Evolutionary conservation across 768 basidiomycete genomes (phyloP), one percentile per base, ranked within the genome.

Genomic region (Tephrocybe sp.): DNA sequence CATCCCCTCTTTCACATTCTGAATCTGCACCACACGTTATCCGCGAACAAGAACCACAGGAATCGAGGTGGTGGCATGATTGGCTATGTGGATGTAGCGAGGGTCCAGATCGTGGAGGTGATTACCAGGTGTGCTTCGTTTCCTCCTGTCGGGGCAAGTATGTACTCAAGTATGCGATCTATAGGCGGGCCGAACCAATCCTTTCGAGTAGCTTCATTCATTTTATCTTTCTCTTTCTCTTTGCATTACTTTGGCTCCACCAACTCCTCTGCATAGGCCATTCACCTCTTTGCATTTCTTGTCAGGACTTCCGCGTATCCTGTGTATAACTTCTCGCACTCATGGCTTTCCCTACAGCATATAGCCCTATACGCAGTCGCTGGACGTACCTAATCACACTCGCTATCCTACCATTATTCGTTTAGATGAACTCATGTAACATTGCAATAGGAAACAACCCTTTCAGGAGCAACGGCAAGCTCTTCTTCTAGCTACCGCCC

Each of bases 11-110:
- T n/a, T 56, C 56, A 11, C 21, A 60, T 13, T 51, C 61, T 3
- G 56, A 50, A 9, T 46, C 57, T 28, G 50, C 63, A 16, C 50
- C 18, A 18, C 16, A 54, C 4, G 56, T 53, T 16, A n/a, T n/a
- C n/a, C n/a, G n/a, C n/a, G 68, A 69, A 8, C 68, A 65, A 9
- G 68, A 65, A 30, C 60, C 54, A 22, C 68, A 67, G 35, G 69
- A 74, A 42, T 71, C 74, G 4, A 69, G 78, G 52, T 91, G 89
- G 89, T 91, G 89, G 89, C 88, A 89, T 61, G 89, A 91, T 26
- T 89, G 88, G 87, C 64, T 91, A 53, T 91, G 89, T 64, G 89
- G 89, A 11, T 89, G 87, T 56, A 73, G 82, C 15, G 88, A 89
- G 61, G 84, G 85, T n/a, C 70, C 79, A 2, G 84, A 87, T 64